Evolutionary conservation across 257 asterid genomes (phyloP), one percentile per base, ranked within the genome.

Genomic region (Cinchona pubescens): DNA sequence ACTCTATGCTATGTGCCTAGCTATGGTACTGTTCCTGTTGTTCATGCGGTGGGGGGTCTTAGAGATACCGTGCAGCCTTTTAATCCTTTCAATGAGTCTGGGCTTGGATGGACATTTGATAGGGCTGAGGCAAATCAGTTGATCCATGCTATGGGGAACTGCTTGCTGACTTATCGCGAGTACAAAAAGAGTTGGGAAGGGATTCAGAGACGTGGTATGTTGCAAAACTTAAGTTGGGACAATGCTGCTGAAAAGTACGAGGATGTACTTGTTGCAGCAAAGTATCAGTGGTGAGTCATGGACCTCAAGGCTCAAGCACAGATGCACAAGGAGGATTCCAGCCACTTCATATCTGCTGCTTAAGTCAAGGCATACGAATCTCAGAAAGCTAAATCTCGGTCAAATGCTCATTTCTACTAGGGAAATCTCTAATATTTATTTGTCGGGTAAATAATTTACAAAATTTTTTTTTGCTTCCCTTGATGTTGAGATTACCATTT

Each of bases 1-100:
- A 87, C 94, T 95, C 21, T 95, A 95, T 46, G 99, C 99, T 0
- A 95, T 92, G 99, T n/a, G n/a, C n/a, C n/a, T n/a, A 75, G 81
- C 34, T 95, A 95, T 13, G 99, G 96, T 62, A 95, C 98, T 0
- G 58, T 95, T 68, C 99, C 98, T 0, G 99, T 95, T 1, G 99
- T 95, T 66, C 99, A 95, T 64, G 92, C 92, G 0, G 98, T 92
- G 25, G 99, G 99, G 18, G 99, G 99, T 13, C 84, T 95, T 9
- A 92, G 91, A 82, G 99, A 92, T 63, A 95, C 99, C 0, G 99
- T 95, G 75, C 80, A 84, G 82, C 93, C 93, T 19, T 95, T 95
- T 75, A 86, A 95, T 88, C 99, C 99, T 1, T 95, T 34, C 48
- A 86, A 83, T 65, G 96, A 92, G 61, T 46, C 96, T 1, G 99